Evolutionary conservation across 2,329 filamentous ascomycete species (phyloP), one percentile per base, ranked within the genome.

Genomic region (Dothistroma pini): DNA sequence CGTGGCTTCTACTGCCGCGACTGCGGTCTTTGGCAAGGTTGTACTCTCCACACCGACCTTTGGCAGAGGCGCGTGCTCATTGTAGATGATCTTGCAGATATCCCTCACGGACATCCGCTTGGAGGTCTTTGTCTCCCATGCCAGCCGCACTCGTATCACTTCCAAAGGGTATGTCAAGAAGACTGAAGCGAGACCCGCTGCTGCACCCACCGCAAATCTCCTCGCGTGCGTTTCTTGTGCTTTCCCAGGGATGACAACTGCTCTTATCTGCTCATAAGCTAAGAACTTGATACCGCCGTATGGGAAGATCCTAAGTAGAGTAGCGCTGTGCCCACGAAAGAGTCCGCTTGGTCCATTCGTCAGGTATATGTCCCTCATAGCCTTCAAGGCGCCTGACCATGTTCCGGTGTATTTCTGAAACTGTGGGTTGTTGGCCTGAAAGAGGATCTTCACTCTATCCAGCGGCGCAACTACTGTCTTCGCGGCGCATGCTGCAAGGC

Each of bases 261-360:
- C 86, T 62, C 95, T 90, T 66, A 97, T 91, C 76, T 99, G 95
- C 76, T 99, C 95, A 79, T 99, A 99, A 51, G 93, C 93, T 48
- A 99, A 84, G 72, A 99, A 99, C 73, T 99, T 99, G 77, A 97
- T 96, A 51, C 90, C 93, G 16, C 93, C 95, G 75, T 99, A 99
- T 6, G 95, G 95, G 70, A 97, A 99, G 65, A 99, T 96, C 66
- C 95, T 88, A 56, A 97, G 82, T 2, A 99, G 81, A 0, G 95
- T 99, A 2, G 93, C 95, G 4, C 92, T 97, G 75, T 99, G 95
- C 7, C 95, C 95, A 56, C 95, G 89, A 78, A 92, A 99, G 7
- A 99, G 82, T 1, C 95, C 95, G 11, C 81, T 74, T 1, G 84
- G 66, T 41, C 95, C 95, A 64, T 96, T 89, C 51, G 85, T 80